These are phyloP conservation scores for Globisporangium yorkense DNA, from an alignment of 352 stramenopile genomes.

Conservation along the genomic window DNA sequence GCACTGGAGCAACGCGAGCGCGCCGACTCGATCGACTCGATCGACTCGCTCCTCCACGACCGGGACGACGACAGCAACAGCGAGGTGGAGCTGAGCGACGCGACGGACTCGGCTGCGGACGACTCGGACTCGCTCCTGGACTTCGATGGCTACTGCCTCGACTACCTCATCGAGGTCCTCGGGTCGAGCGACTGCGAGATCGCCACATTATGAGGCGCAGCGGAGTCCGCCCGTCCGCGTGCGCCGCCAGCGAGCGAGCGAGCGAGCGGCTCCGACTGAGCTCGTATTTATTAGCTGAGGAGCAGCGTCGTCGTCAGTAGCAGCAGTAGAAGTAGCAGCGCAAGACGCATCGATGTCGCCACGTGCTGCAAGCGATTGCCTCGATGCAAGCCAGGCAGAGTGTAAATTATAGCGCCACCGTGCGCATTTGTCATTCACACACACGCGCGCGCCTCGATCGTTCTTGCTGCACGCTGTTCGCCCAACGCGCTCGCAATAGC, in stretches of 20 bases:
- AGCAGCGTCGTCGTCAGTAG: no score
- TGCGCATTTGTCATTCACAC: no score
- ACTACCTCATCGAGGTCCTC: slow-evolving; percentile 12
- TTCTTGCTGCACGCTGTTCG: no score
- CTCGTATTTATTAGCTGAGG: not conserved
- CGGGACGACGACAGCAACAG: not conserved
- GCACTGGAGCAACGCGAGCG: not conserved
- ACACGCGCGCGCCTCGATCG: no score
- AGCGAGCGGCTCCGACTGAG: not conserved
- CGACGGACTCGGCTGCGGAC: slow-evolving; percentile 2
- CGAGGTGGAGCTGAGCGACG: slow-evolving; percentile 10
- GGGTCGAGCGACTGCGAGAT: slow-evolving; percentile 3
- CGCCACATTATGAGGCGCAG: slow-evolving; percentile 4
- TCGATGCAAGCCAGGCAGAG: no score
- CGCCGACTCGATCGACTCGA: slow-evolving; percentile 9
- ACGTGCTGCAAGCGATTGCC: no score
- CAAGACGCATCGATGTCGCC: no score
- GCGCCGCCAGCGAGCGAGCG: not conserved
- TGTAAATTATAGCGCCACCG: no score
- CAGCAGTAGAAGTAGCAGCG: no score
- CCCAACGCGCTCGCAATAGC: no score
- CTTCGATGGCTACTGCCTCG: slow-evolving; percentile 13
- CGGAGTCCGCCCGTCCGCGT: not conserved
- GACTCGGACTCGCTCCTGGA: slow-evolving; percentile 9
- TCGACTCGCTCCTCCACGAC: not conserved